Evolutionary conservation across 2,329 filamentous ascomycete genomes (phyloP), one percentile per base, ranked within the genome.

Genomic region (Emericellopsis atlantica): DNA sequence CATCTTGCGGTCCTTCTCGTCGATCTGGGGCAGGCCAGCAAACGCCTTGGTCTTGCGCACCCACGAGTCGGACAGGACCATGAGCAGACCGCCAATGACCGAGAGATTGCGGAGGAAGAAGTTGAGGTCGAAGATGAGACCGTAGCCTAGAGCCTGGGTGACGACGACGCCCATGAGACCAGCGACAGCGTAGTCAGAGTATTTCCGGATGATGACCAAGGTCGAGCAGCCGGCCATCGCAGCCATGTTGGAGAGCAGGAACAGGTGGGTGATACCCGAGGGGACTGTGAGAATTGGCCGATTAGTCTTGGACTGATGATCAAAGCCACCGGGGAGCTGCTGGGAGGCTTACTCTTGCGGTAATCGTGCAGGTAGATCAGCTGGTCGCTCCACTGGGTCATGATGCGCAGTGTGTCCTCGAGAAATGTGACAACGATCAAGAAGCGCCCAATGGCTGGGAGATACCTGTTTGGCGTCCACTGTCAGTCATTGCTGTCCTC

Each of bases 1-100:
- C 90, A 96, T 96, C 76, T 96, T 98, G 67, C 89, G 85, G 64
- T 98, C 92, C 79, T 96, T 96, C 73, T 98, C 92, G 59, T 96
- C 92, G 40, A 98, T 76, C 62, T 86, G 79, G 38, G 92, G 92
- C 40, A 98, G 75, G 37, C 92, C 92, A 37, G 92, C 92, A 47
- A 95, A 95, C 4, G 89, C 90, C 69, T 95, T 94, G 61, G 81
- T 85, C 79, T 96, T 96, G 66, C 89, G 84, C 48, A 95, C 88
- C 88, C 90, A 96, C 43, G 86, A 94, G 67, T 98, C 92, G 33
- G 89, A 95, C 37, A 98, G 74, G 16, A 98, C 92, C 92, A 98
- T 96, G 53, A 98, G 75, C 36, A 98, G 76, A 45, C 92, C 92
- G 52, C 92, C 92, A 70, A 96, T 90, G 54, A 98, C 92, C 49